Evolutionary conservation across 192 early-diverging fungal genomes (phyloP), one percentile per base, ranked within the genome.

Genomic region (Podila horticola): DNA sequence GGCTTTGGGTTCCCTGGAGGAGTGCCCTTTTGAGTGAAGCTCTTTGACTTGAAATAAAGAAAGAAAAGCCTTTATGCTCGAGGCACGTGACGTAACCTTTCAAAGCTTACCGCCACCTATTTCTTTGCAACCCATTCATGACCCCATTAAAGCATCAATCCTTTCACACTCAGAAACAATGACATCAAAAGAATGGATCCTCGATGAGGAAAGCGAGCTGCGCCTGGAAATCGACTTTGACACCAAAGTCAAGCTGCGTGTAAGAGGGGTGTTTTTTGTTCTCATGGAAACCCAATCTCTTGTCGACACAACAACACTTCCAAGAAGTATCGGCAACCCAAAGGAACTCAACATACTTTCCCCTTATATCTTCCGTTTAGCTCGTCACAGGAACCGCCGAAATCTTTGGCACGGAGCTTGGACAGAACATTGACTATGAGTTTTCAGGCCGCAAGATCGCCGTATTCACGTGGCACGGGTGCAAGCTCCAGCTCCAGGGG

Each of bases 401-500:
- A 72, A 90, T 97, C 36, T 99, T 98, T 89, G 98, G 98, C 12
- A 92, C 96, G 0, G 98, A 99, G 71, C 85, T 99, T 10, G 96
- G 93, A 0, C 82, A 85, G n/a, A 94, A 92, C 31, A 85, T 91
- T 19, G 85, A 84, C 45, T 98, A 98, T 85, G 58, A 86, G n/a
- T 96, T 98, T 61, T 85, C 84, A 51, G 95, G 95, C 26, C 87
- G 91, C 51, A 97, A 98, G 83, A 87, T 93, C 19, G 96, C 96
- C 8, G 87, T 98, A 0, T 98, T 95, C 83, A 95, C 94, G 13
- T 99, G 94, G 93, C 89, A 94, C 64, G 98, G 97, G 24, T 98
- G 97, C 83, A 87, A 74, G 19, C 76, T 98, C 0, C 59, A 74
- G 63, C 52, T 88, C 12, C 34, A 74, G 34, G 95, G 96, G 63